A percentile compares a stretch with the other conserved stretches of the same genome.
phyloP scores from a whole-genome alignment of 2,329 filamentous ascomycete species.

The Amesomyces nigricolor region DNA sequence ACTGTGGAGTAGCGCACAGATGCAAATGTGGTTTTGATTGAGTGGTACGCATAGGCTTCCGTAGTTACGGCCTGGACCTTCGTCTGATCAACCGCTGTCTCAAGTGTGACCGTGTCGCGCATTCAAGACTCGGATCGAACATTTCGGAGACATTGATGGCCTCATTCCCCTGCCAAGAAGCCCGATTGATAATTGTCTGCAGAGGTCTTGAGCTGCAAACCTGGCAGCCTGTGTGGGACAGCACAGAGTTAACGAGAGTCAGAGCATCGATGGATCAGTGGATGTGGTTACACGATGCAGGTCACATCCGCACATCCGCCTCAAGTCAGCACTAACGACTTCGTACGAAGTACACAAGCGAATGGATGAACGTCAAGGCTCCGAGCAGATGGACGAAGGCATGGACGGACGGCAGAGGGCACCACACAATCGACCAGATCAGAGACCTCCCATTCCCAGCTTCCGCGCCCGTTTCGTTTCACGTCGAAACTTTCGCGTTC shows the following conservation, averaged over 20 bases:
- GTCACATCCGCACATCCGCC: too few relatives aligned
- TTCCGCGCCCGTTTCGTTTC: conserved; percentile 21
- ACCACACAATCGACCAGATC: not conserved
- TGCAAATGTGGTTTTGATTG: too few relatives aligned
- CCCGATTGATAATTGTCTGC: not conserved
- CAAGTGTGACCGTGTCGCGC: not conserved
- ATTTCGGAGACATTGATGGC: not conserved
- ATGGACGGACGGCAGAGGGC: not conserved
- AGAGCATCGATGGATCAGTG: too few relatives aligned
- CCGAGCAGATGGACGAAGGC: too few relatives aligned
- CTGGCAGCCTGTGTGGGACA: not conserved
- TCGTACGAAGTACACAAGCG: too few relatives aligned
- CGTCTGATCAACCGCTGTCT: not conserved
- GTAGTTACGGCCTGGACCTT: not conserved
- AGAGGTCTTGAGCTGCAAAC: not conserved
- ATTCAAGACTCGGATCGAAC: not conserved
- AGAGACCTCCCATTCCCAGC: not conserved
- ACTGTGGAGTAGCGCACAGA: too few relatives aligned
- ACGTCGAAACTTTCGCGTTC: conserved; percentile 12
- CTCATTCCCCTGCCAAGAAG: not conserved
- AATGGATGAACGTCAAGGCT: too few relatives aligned
- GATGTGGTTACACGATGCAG: too few relatives aligned
- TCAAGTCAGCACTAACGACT: too few relatives aligned
- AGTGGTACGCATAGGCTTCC: too few relatives aligned
- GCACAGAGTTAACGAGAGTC: too few relatives aligned